Conservation (phyloP, 306 rosid genomes). For the Gillenia trifoliata region DNA sequence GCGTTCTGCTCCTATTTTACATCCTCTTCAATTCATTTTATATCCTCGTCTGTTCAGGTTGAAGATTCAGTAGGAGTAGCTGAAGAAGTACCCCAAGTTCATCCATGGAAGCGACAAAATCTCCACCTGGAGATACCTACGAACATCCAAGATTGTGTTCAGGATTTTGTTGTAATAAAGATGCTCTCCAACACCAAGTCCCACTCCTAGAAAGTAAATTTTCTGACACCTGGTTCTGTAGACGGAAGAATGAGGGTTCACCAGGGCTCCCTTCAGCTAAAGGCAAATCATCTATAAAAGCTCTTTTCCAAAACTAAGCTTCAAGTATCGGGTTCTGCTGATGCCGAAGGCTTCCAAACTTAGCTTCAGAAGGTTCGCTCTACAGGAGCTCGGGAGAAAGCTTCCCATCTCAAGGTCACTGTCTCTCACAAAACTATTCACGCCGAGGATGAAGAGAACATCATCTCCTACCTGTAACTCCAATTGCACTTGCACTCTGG, state of each 20-base stretch:
- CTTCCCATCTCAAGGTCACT: constrained; percentile 62
- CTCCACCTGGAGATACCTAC: constrained; percentile 61
- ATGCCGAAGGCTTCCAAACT: constrained; percentile 36
- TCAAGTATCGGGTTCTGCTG: constrained; percentile 58
- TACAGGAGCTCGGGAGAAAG: constrained; percentile 49
- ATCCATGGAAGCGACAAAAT: constrained; percentile 55
- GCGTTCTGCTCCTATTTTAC: not conserved
- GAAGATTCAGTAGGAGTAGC: constrained; percentile 41
- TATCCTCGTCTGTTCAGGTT: constrained; percentile 32
- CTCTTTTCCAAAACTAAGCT: constrained; percentile 69
- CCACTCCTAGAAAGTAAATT: constrained; percentile 76
- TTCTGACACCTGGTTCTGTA: constrained; percentile 54
- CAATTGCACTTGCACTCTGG: constrained; percentile 43
- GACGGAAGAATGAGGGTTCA: constrained; percentile 44
- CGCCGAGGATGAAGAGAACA: constrained; percentile 68
- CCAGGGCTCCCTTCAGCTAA: constrained; percentile 51
- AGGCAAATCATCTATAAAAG: constrained; percentile 58
- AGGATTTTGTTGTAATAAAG: constrained; percentile 50
- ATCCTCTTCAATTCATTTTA: not conserved
- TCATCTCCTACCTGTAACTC: constrained; percentile 88
- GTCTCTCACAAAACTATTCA: constrained; percentile 67
- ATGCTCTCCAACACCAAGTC: constrained; percentile 76
- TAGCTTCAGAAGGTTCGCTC: constrained; percentile 45
- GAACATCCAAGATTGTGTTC: constrained; percentile 40
- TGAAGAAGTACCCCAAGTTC: constrained; percentile 36